phyloP scores from a whole-genome alignment of 495 filamentous ascomycete species.

The Acidomyces sp. region DNA sequence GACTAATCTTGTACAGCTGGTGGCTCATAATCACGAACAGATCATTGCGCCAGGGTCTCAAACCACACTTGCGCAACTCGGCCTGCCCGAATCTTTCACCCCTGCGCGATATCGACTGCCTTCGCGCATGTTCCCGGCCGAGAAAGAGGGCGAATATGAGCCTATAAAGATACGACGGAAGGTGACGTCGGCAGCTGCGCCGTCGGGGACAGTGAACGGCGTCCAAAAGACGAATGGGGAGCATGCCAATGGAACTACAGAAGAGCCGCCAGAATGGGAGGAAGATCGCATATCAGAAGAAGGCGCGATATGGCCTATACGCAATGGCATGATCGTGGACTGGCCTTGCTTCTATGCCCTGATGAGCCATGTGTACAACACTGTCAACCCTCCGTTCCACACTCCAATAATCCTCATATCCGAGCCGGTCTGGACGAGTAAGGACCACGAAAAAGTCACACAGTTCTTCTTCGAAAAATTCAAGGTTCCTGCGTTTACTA shows the following conservation, averaged over 20 bases:
- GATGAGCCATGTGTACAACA: slow-evolving; percentile 72
- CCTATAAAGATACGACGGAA: slow-evolving; percentile 67
- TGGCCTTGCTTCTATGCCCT: slow-evolving; percentile 88
- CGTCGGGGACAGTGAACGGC: slow-evolving; percentile 7
- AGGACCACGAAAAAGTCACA: slow-evolving; percentile 68
- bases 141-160: slow-evolving; percentile 66
- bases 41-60: slow-evolving; percentile 91
- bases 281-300: slow-evolving; percentile 80
- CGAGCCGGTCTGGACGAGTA: slow-evolving; percentile 72
- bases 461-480: slow-evolving; percentile 96
- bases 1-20: neutral
- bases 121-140: slow-evolving; percentile 85
- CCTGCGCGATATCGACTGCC: slow-evolving; percentile 68
- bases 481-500: slow-evolving; percentile 74
- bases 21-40: slow-evolving; percentile 30
- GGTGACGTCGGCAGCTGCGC: slow-evolving; percentile 30
- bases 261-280: slow-evolving; percentile 47
- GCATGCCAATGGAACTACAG: slow-evolving; percentile 27
- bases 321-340: slow-evolving; percentile 70
- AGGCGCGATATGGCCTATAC: slow-evolving; percentile 77
- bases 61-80: slow-evolving; percentile 85
- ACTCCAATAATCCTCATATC: slow-evolving; percentile 82
- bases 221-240: slow-evolving; percentile 22
- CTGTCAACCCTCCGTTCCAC: slow-evolving; percentile 79
- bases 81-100: slow-evolving; percentile 80